phyloP scores from a whole-genome alignment of 163 green algal species.

The Scenedesmus sp. region DNA sequence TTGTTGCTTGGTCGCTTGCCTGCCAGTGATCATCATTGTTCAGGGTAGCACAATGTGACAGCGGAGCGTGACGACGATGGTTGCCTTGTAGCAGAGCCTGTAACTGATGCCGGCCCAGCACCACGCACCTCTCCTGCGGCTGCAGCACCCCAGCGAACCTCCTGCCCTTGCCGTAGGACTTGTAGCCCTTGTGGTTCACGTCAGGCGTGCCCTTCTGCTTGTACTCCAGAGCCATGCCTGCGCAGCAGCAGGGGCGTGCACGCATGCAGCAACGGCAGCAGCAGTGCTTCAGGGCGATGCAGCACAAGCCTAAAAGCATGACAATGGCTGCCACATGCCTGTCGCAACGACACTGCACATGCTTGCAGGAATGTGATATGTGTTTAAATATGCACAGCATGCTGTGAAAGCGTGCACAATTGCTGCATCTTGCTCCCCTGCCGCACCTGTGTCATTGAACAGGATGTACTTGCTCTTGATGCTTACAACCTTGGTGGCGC shows the following conservation, averaged over 20 bases:
- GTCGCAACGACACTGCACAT: neutral
- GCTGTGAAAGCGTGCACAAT: neutral
- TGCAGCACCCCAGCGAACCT: conserved; percentile 73
- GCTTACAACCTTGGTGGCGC: conserved; percentile 86
- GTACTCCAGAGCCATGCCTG: conserved; percentile 80
- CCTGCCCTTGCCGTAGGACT: conserved; percentile 54
- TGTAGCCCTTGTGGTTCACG: conserved; percentile 43
- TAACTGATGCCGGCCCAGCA: neutral
- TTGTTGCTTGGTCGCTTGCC: too few species aligned
- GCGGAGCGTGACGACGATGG: too few species aligned
- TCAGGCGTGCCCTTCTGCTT: conserved; percentile 89
- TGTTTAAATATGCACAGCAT: neutral
- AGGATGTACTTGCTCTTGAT: conserved; percentile 92
- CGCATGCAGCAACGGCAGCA: neutral
- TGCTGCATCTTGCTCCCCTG: neutral
- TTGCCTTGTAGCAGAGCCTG: neutral
- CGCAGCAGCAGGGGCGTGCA: neutral
- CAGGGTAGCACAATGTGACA: too few species aligned
- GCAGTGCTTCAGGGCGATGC: neutral
- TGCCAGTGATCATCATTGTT: too few species aligned
- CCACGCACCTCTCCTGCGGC: conserved; percentile 38
- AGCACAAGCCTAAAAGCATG: neutral
- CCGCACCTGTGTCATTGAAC: conserved; percentile 82
- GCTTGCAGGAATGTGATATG: too few species aligned
- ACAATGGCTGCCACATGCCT: neutral